Conservation (phyloP, 2,329 filamentous ascomycete genomes). For the Arthrobotrys pseudoclavata region DNA sequence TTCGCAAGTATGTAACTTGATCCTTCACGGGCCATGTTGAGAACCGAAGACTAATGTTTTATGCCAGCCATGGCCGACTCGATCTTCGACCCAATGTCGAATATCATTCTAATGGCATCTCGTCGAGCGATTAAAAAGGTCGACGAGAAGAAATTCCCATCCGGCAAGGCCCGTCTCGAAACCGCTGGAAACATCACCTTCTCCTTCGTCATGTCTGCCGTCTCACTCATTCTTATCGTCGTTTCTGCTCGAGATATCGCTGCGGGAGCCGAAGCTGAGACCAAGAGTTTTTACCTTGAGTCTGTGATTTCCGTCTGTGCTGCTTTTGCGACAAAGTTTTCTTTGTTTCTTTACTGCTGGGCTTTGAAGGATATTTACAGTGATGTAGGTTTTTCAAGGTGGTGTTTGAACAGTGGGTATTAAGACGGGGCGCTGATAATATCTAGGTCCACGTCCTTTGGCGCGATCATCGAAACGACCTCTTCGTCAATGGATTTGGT, state of each 20-base stretch:
- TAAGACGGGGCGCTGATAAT: background rate
- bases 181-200: conserved; percentile 97
- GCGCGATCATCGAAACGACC: conserved; percentile 85
- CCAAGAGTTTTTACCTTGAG: conserved; percentile 80
- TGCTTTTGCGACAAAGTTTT: conserved; percentile 87
- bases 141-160: conserved; percentile 87
- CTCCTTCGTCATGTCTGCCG: conserved; percentile 93
- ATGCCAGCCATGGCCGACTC: conserved; percentile 75
- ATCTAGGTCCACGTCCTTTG: conserved; percentile 62
- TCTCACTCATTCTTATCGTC: conserved; percentile 92
- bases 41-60: conserved; percentile 16
- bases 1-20: conserved; percentile 85
- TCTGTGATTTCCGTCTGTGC: conserved; percentile 86
- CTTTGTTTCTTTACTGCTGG: conserved; percentile 92
- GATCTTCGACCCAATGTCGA: conserved; percentile 91
- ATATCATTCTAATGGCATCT: conserved; percentile 86
- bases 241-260: conserved; percentile 82
- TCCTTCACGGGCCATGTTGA: background rate
- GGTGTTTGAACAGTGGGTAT: background rate
- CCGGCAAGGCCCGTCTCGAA: conserved; percentile 92
- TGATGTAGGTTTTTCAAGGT: conserved; percentile 72
- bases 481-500: conserved; percentile 96
- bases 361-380: conserved; percentile 89
- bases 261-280: conserved; percentile 68
- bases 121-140: conserved; percentile 90